phyloP scores from a whole-genome alignment of 139 green algal genomes.

The Zygnema circumcarinatum region DNA sequence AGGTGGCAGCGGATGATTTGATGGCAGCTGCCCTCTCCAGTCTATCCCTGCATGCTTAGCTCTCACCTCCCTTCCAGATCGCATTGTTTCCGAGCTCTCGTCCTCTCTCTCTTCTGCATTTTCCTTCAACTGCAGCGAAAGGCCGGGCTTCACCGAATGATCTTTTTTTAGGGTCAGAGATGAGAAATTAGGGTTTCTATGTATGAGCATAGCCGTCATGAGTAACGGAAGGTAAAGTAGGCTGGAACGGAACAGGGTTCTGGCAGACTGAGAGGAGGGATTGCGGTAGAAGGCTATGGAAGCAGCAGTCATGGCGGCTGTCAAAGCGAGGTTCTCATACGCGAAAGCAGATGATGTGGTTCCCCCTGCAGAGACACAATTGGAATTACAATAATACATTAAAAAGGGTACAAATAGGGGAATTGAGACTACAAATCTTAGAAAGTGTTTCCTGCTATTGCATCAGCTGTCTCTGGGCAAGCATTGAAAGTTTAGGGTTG shows the following conservation, averaged over 20 bases:
- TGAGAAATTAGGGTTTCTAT: constrained; percentile 72
- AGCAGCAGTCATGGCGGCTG: constrained; percentile 70
- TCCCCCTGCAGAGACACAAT: constrained; percentile 67
- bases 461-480: too few relatives aligned
- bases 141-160: background rate
- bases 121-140: background rate
- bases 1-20: constrained; percentile 1
- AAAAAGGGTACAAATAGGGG: too few relatives aligned
- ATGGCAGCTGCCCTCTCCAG: background rate
- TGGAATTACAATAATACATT: too few relatives aligned
- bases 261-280: constrained; percentile 69
- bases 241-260: constrained; percentile 84
- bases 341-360: constrained; percentile 79
- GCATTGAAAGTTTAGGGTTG: too few relatives aligned
- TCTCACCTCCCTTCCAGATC: background rate
- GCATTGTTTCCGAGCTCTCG: background rate
- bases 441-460: too few relatives aligned
- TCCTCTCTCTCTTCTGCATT: background rate
- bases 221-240: constrained; percentile 91
- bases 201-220: constrained; percentile 81
- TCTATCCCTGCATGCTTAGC: background rate
- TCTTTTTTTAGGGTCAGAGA: background rate
- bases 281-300: constrained; percentile 77
- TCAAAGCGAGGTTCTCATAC: constrained; percentile 74
- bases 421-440: too few relatives aligned